Evolutionary conservation across 495 filamentous ascomycete species (phyloP).

Genomic region (Lasiosphaeris hirsuta): DNA sequence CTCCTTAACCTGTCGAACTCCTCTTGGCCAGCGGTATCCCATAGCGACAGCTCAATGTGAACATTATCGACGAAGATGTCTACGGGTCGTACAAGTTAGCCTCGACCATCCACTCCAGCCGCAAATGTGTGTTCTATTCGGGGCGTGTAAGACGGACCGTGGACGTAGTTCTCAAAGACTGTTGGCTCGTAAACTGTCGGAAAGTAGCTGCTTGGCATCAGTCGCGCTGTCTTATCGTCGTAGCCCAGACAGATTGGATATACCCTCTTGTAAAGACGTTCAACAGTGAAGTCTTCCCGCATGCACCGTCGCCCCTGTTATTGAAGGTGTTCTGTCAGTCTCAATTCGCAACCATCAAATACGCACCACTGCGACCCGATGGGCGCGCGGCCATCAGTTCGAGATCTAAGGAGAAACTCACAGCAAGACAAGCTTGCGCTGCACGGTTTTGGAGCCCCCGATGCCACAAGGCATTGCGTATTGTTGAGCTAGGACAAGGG

Average conservation of each 20-base stretch:
- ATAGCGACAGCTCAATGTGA: slow-evolving; percentile 94
- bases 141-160: slow-evolving; percentile 57
- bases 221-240: not conserved
- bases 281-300: slow-evolving; percentile 93
- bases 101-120: not conserved
- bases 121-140: not conserved
- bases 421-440: slow-evolving; percentile 97
- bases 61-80: slow-evolving; percentile 97
- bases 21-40: slow-evolving; percentile 98
- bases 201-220: slow-evolving; percentile 65
- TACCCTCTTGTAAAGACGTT: slow-evolving; percentile 99
- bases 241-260: slow-evolving; percentile 18
- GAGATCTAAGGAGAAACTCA: slow-evolving; percentile 47
- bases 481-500: slow-evolving; percentile 1
- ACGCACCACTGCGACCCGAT: not conserved
- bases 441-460: slow-evolving; percentile 70
- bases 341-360: slow-evolving; percentile 9
- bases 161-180: slow-evolving; percentile 99
- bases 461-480: slow-evolving; percentile 57
- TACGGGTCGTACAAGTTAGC: slow-evolving; percentile 31
- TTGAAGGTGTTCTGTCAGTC: slow-evolving; percentile 29
- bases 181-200: slow-evolving; percentile 98
- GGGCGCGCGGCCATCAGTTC: not conserved
- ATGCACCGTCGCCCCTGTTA: slow-evolving; percentile 95
- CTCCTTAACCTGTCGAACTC: slow-evolving; percentile 97